A percentile compares a stretch with the other conserved stretches of the same genome.
phyloP scores from a whole-genome alignment of 306 rosid genomes.

The Glycine latifolia region DNA sequence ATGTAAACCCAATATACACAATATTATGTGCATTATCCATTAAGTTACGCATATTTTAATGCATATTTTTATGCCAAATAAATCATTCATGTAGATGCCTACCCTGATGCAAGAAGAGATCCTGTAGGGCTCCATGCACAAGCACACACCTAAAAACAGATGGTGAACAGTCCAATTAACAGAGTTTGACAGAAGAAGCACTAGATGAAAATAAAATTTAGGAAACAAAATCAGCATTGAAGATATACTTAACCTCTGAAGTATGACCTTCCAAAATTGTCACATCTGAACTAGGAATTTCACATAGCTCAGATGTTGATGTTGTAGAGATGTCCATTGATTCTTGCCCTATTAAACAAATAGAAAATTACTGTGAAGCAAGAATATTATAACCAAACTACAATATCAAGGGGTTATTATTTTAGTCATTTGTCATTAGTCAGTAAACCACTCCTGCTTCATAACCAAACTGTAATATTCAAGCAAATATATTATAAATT shows the following conservation, averaged over 20 bases:
- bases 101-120: conserved; percentile 98
- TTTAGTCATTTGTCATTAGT: neutral
- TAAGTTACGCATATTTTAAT: conserved; percentile 13
- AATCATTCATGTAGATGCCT: conserved; percentile 44
- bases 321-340: conserved; percentile 78
- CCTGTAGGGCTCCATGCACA: conserved; percentile 98
- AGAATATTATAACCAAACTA: conserved; percentile 26
- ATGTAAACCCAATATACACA: conserved; percentile 33
- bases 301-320: conserved; percentile 65
- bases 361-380: conserved; percentile 32
- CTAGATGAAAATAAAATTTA: conserved; percentile 17
- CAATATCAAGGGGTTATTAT: neutral
- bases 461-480: conserved; percentile 31
- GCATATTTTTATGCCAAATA: conserved; percentile 28
- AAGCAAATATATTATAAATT: conserved; percentile 22
- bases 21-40: neutral
- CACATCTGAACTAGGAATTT: conserved; percentile 85
- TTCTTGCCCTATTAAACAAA: conserved; percentile 65
- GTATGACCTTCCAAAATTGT: conserved; percentile 94
- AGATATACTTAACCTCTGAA: conserved; percentile 75
- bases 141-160: conserved; percentile 83
- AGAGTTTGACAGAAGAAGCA: conserved; percentile 25
- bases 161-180: conserved; percentile 43
- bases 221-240: conserved; percentile 20
- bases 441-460: conserved; percentile 12